Conservation (phyloP, 1,284 basidiomycete species). For the Apiotrichum brassicae region DNA sequence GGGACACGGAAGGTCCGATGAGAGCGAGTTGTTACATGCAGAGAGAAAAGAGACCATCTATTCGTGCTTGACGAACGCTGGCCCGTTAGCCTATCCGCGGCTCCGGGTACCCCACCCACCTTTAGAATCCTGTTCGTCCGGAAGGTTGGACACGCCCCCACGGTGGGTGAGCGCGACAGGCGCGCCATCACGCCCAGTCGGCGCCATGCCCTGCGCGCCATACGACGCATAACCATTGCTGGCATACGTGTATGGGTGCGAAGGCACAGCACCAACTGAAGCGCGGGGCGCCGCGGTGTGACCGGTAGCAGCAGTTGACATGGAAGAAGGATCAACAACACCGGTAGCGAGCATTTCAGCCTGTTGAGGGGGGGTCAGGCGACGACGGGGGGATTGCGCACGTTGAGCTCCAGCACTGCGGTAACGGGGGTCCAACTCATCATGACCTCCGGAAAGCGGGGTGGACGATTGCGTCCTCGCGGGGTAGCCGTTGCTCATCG, state of each 20-base stretch:
- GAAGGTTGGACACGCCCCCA: slow-evolving; percentile 1
- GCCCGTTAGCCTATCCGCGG: neutral
- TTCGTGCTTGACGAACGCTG: slow-evolving; percentile 9
- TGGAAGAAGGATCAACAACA: slow-evolving; percentile 31
- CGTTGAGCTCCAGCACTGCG: slow-evolving; percentile 17
- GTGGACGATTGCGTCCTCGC: slow-evolving; percentile 39
- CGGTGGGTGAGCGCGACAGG: neutral
- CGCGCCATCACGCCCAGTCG: slow-evolving; percentile 1
- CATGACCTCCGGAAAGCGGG: slow-evolving; percentile 26
- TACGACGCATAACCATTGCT: slow-evolving; percentile 4
- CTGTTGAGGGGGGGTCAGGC: slow-evolving; percentile 28
- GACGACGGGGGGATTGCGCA: slow-evolving; percentile 17
- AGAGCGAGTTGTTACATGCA: neutral
- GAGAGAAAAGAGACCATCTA: slow-evolving; percentile 3
- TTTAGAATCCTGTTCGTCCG: slow-evolving; percentile 2
- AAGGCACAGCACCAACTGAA: neutral
- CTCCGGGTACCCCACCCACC: neutral
- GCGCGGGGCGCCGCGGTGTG: slow-evolving; percentile 8
- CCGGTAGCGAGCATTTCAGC: slow-evolving; percentile 33
- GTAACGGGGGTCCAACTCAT: slow-evolving; percentile 20
- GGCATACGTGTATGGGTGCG: slow-evolving; percentile 2
- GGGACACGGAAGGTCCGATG: neutral
- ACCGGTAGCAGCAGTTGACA: slow-evolving; percentile 15
- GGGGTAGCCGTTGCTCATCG: slow-evolving; percentile 35
- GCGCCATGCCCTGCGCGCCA: slow-evolving; percentile 1